Evolutionary conservation across 768 basidiomycete genomes (phyloP).

Genomic region (Artomyces pyxidatus): DNA sequence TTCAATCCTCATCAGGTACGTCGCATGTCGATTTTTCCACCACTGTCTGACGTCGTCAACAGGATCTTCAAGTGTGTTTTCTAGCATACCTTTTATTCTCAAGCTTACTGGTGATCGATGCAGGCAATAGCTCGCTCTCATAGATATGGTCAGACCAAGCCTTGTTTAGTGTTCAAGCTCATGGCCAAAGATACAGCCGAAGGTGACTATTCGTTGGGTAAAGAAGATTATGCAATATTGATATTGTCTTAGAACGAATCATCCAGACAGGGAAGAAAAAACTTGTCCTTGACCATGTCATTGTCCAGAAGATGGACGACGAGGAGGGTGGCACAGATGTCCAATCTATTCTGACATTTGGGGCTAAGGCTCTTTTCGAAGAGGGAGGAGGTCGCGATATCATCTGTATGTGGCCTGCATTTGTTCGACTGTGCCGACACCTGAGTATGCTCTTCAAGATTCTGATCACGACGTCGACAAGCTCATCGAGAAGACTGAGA

Average conservation of each 20-base stretch:
- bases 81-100: slow-evolving; percentile 1
- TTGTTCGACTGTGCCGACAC: neutral
- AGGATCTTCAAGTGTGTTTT: slow-evolving; percentile 80
- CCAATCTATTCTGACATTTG: slow-evolving; percentile 84
- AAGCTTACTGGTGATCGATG: neutral
- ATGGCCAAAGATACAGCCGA: slow-evolving; percentile 94
- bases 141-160: slow-evolving; percentile 92
- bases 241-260: slow-evolving; percentile 62
- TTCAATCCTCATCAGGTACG: slow-evolving; percentile 94
- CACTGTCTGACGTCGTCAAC: slow-evolving; percentile 2
- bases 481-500: slow-evolving; percentile 79
- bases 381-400: slow-evolving; percentile 59
- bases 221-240: neutral
- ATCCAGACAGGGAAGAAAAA: slow-evolving; percentile 94
- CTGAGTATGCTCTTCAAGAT: slow-evolving; percentile 34
- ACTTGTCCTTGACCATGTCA: slow-evolving; percentile 86
- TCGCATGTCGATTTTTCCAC: neutral
- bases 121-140: slow-evolving; percentile 94
- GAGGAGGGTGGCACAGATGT: slow-evolving; percentile 67
- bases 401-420: slow-evolving; percentile 36
- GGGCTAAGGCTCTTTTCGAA: slow-evolving; percentile 80
- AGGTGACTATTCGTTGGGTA: slow-evolving; percentile 34
- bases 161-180: slow-evolving; percentile 90
- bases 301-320: slow-evolving; percentile 94
- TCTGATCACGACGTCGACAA: slow-evolving; percentile 77